These are phyloP conservation scores for Silene latifolia DNA, from an alignment of 148 eudicot genomes.

Conservation along the genomic window DNA sequence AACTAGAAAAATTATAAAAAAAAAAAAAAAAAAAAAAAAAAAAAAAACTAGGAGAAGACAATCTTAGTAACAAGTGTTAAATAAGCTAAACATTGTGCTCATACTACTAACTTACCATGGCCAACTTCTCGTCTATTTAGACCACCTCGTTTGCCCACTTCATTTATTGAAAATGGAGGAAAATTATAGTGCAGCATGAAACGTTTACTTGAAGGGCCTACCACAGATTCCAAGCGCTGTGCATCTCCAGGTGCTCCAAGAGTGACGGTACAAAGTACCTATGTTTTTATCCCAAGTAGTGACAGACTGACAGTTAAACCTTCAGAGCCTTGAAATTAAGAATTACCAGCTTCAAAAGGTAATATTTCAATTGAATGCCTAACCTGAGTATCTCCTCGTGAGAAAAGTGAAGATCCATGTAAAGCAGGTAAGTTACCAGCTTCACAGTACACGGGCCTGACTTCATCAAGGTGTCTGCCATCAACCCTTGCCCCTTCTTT, in stretches of 20 bases:
- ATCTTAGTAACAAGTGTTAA: too few relatives aligned
- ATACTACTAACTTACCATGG: conserved; percentile 60
- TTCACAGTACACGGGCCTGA: conserved; percentile 86
- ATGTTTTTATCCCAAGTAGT: conserved; percentile 10
- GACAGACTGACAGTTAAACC: conserved; percentile 10
- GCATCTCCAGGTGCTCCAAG: conserved; percentile 97
- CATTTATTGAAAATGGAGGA: conserved; percentile 92
- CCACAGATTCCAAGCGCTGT: conserved; percentile 71
- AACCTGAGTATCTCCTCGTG: conserved; percentile 98
- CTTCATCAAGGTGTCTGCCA: conserved; percentile 89
- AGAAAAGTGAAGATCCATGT: conserved; percentile 87
- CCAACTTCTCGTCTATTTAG: conserved; percentile 96
- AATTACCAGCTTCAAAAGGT: neutral
- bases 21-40: neutral
- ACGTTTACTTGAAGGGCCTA: conserved; percentile 81
- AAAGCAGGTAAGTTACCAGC: conserved; percentile 74
- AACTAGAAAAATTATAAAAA: too few relatives aligned
- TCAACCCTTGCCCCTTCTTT: conserved; percentile 81
- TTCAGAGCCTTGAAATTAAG: neutral
- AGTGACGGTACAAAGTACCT: conserved; percentile 94
- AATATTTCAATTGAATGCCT: neutral
- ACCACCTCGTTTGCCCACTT: conserved; percentile 87
- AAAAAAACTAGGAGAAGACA: too few relatives aligned
- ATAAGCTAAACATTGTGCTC: neutral
- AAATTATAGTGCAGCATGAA: conserved; percentile 99